Evolutionary conservation across 108 stramenopile genomes (phyloP), one percentile per base, ranked within the genome.

Genomic region (Cylindrotheca fusiformis): DNA sequence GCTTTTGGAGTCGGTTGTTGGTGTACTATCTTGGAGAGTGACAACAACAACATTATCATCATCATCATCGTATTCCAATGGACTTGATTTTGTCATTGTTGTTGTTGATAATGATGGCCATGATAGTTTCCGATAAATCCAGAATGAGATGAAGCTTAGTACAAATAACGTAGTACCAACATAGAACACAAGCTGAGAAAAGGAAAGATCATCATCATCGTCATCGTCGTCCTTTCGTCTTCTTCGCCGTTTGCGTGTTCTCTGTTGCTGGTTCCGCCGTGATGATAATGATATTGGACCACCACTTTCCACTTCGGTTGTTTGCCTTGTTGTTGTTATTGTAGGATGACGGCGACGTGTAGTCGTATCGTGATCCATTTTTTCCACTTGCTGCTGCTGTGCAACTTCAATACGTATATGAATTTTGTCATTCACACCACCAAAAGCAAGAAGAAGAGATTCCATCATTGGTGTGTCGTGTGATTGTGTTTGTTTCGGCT

Each of bases 101-200:
- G 5, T 55, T 55, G 6, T 6, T 25, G 10, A 8, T 8, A 6
- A 55, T 29, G 14, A 6, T 55, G 14, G 5, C 8, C 8, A 14
- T 55, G 6, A n/a, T n/a, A n/a, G n/a, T n/a, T n/a, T n/a, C n/a
- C n/a, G n/a, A n/a, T n/a, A n/a, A n/a, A n/a, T n/a, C n/a, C n/a
- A n/a, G n/a, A n/a, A n/a, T n/a, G n/a, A n/a, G n/a, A n/a, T n/a
- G n/a, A n/a, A n/a, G n/a, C n/a, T n/a, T n/a, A n/a, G n/a, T n/a
- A n/a, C n/a, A n/a, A n/a, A n/a, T n/a, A n/a, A n/a, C 12, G 48
- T 56, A 4, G 63, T 41, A 12, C 71, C 77, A 23, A 72, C 71
- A 53, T 72, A 61, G 5, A 64, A 4, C 10, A 72, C 30, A 10
- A 78, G 33, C 1, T 63, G 21, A 6, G 32, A 28, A 65, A 78